These are phyloP conservation scores for Hypomontagnella submonticulosa DNA, from an alignment of 495 filamentous ascomycete species.

Conservation along the genomic window DNA sequence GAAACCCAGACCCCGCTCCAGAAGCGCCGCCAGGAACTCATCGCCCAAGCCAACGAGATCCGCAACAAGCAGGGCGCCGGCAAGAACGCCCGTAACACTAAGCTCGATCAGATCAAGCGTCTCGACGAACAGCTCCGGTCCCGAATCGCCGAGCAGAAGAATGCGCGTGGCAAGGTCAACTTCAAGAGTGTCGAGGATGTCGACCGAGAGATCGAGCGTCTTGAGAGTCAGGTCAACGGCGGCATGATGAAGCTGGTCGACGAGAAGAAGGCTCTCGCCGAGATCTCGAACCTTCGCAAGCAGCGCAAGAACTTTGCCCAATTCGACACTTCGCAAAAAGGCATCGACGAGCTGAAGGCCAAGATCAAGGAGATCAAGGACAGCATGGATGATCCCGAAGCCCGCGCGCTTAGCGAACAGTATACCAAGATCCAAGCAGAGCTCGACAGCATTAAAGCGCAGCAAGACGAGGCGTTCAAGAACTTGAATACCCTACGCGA, in stretches of 20 bases:
- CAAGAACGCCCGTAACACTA: conserved; percentile 78
- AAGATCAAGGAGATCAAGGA: conserved; percentile 88
- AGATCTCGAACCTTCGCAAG: conserved; percentile 84
- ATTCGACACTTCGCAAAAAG: conserved; percentile 83
- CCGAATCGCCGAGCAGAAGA: conserved; percentile 85
- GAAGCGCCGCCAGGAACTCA: conserved; percentile 85
- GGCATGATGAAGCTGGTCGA: conserved; percentile 94
- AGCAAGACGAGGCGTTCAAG: conserved; percentile 89
- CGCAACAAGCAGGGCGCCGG: conserved; percentile 82
- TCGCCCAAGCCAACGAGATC: conserved; percentile 75
- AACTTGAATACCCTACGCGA: conserved; percentile 88
- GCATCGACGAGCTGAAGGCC: conserved; percentile 83
- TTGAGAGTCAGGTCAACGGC: conserved; percentile 85
- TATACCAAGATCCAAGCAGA: conserved; percentile 85
- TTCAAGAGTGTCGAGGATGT: conserved; percentile 91
- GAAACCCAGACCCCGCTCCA: conserved; percentile 77
- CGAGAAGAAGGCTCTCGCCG: conserved; percentile 90
- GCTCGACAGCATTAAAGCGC: conserved; percentile 85
- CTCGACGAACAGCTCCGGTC: conserved; percentile 85
- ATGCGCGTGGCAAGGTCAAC: conserved; percentile 74
- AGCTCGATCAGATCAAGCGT: conserved; percentile 85
- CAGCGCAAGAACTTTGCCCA: conserved; percentile 88
- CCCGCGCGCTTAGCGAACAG: conserved; percentile 84
- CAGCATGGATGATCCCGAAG: conserved; percentile 88
- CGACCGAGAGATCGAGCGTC: conserved; percentile 78